These are phyloP conservation scores for Chenopodium berlandieri DNA, from an alignment of 148 eudicot species.

Conservation along the genomic window DNA sequence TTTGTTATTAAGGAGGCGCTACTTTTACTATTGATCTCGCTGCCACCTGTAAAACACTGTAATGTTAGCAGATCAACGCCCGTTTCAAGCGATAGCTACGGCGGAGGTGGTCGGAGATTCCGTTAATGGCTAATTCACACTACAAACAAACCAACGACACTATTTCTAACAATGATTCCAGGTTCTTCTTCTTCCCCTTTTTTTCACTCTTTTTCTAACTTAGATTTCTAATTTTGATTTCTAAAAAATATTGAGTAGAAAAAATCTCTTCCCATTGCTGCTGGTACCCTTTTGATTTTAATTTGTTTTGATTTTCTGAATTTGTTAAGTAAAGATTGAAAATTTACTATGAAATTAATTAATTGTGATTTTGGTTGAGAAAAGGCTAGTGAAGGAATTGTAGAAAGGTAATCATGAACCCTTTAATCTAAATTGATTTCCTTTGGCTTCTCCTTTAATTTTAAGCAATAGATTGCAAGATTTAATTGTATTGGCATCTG, in stretches of 20 bases:
- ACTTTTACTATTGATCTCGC: no score
- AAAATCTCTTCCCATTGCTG: slow-evolving; percentile 69
- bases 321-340: not conserved
- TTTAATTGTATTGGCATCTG: no score
- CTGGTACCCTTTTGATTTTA: slow-evolving; percentile 38
- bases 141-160: slow-evolving; percentile 17
- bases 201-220: not conserved
- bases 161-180: slow-evolving; percentile 19
- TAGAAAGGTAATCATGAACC: no score
- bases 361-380: slow-evolving; percentile 51
- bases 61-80: no score
- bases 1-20: no score
- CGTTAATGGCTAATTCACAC: slow-evolving; percentile 40
- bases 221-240: not conserved
- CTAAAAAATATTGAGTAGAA: slow-evolving; percentile 47
- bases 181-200: not conserved
- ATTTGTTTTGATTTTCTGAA: not conserved
- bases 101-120: slow-evolving; percentile 22
- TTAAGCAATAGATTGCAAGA: no score
- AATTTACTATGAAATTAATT: not conserved
- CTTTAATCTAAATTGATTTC: no score
- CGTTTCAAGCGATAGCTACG: no score
- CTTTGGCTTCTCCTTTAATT: no score
- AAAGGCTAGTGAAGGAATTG: slow-evolving; percentile 57
- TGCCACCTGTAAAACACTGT: no score